A percentile compares a stretch with the other conserved stretches of the same genome.
Conservation (phyloP, 345 rosid genomes). For the Syzygium aromaticum region DNA sequence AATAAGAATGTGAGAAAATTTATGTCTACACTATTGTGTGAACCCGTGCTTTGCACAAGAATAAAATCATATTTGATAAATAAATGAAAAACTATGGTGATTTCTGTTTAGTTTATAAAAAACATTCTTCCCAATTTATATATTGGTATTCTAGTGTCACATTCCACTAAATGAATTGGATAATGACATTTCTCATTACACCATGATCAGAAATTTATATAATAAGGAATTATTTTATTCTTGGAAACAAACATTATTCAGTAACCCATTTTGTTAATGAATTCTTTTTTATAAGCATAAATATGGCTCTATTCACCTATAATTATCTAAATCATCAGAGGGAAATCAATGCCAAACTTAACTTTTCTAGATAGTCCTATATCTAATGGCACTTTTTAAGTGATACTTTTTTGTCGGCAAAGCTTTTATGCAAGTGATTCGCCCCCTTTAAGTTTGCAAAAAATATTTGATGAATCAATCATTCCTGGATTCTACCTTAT, state of each 20-base stretch:
- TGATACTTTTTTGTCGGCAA: background rate
- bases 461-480: background rate
- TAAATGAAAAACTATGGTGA: background rate
- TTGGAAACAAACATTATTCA: background rate
- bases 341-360: background rate
- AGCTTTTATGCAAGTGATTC: background rate
- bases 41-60: background rate
- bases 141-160: background rate
- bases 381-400: background rate
- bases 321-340: background rate
- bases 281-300: background rate
- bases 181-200: background rate
- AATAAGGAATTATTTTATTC: background rate
- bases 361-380: background rate
- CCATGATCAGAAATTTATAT: background rate
- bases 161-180: background rate
- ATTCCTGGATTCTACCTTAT: background rate
- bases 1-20: background rate
- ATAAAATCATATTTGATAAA: background rate
- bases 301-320: background rate
- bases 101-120: background rate
- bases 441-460: background rate
- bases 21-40: background rate
- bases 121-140: background rate
- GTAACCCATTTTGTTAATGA: background rate